Evolutionary conservation across 768 basidiomycete species (phyloP), one percentile per base, ranked within the genome.

Genomic region (Russula emetica): DNA sequence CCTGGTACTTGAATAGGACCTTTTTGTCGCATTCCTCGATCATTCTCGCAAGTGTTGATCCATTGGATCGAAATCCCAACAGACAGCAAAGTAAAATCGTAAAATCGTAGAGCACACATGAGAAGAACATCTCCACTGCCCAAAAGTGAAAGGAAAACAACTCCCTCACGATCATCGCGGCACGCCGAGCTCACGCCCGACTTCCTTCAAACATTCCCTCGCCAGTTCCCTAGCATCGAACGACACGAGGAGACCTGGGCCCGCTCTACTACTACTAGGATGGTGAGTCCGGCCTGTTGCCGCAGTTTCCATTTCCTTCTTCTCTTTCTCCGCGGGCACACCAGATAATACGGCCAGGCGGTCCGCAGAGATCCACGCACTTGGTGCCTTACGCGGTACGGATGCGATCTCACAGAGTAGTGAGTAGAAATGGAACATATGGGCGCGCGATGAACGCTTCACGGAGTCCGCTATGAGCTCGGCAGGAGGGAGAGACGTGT

Each of bases 391-490:
- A 32, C 85, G 78, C 0, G 88, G 84, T 60, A 87, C 82, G 2
- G 92, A 85, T 9, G 83, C 86, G 53, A 96, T 87, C 69, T 93
- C 86, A 68, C 89, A 88, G 5, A 97, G 73, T 2, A 90, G 75
- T 0, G 84, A 77, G 70, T 95, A 95, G 62, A 96, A 86, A 71
- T 94, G 86, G 80, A 96, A 96, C 13, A 98, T 76, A 70, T 96
- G 94, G 0, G 89, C 93, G 18, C 85, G 80, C 0, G 84, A 73
- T 1, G 94, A 94, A 1, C 90, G 84, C 67, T 83, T 84, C 14
- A 88, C 83, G 0, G 88, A 83, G 63, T 92, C 86, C 0, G 85
- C 78, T 24, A 95, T 79, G 3, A 90, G 76, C 14, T 77, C 76
- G 14, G 83, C 76, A 0, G 86, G 82, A 1, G 79, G 73, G 20